These are phyloP conservation scores for Monosporozyma servazzii DNA, from an alignment of 805 yeast genomes.

Conservation along the genomic window DNA sequence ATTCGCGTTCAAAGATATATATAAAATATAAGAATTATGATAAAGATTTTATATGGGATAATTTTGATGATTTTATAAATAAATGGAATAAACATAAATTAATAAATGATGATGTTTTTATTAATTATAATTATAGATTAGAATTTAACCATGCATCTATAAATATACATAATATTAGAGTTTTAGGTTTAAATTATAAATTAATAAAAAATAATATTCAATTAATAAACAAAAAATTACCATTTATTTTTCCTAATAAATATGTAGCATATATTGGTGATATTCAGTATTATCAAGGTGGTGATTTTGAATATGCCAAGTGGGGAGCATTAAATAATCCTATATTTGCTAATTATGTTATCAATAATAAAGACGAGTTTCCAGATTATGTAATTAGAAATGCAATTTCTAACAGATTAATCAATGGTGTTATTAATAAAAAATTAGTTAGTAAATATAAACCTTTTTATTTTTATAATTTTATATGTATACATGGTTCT, in stretches of 20 bases:
- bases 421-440: background rate
- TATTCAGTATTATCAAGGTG: background rate
- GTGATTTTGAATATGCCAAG: conserved; percentile 3
- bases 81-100: background rate
- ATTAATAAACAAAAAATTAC: background rate
- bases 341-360: conserved; percentile 1
- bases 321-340: conserved; percentile 1
- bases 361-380: background rate
- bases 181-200: background rate
- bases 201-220: background rate
- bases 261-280: conserved; percentile 4
- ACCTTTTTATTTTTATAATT: conserved; percentile 6
- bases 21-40: background rate
- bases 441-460: background rate
- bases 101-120: background rate
- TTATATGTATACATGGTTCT: background rate
- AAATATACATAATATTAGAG: background rate
- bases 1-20: background rate
- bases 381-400: background rate
- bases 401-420: conserved; percentile 12
- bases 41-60: no score
- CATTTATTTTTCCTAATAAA: background rate
- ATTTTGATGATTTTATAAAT: background rate
- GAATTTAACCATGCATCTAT: background rate
- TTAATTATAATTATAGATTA: background rate